A percentile compares a stretch with the other conserved stretches of the same genome.
Conservation (phyloP, 495 filamentous ascomycete genomes). For the Podospora pseudocomata region DNA sequence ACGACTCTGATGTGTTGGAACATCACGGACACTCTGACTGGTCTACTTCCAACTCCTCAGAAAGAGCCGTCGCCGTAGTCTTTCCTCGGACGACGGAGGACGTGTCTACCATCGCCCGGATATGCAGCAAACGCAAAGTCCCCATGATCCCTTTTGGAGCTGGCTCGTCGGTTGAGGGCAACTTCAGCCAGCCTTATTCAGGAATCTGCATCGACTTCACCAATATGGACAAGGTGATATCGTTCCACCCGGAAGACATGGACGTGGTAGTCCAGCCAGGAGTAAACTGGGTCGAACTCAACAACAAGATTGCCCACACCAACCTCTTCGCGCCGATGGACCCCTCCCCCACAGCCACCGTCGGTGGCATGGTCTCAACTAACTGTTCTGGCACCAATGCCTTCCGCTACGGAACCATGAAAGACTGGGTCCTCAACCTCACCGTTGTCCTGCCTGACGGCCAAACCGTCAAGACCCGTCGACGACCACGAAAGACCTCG, state of each 20-base stretch:
- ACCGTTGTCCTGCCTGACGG: slow-evolving; percentile 77
- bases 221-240: slow-evolving; percentile 73
- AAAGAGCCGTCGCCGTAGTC: slow-evolving; percentile 66
- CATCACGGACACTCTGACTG: slow-evolving; percentile 82
- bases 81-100: slow-evolving; percentile 71
- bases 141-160: slow-evolving; percentile 86
- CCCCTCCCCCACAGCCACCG: slow-evolving; percentile 59
- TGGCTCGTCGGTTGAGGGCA: slow-evolving; percentile 79
- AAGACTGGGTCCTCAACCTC: slow-evolving; percentile 75
- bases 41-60: slow-evolving; percentile 74
- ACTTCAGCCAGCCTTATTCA: slow-evolving; percentile 76
- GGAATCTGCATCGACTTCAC: slow-evolving; percentile 83
- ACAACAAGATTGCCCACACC: slow-evolving; percentile 62
- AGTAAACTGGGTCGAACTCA: slow-evolving; percentile 82
- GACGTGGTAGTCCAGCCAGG: slow-evolving; percentile 85
- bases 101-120: slow-evolving; percentile 70
- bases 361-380: slow-evolving; percentile 72
- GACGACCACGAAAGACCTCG: slow-evolving; percentile 66
- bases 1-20: slow-evolving; percentile 71
- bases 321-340: slow-evolving; percentile 87
- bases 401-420: slow-evolving; percentile 77
- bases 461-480: slow-evolving; percentile 68
- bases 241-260: slow-evolving; percentile 78
- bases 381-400: slow-evolving; percentile 78
- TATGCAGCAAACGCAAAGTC: slow-evolving; percentile 71